A percentile compares a stretch with the other conserved stretches of the same genome.
These are phyloP conservation scores for Penicillium janthinellum DNA, from an alignment of 2,329 filamentous ascomycete genomes.

Conservation along the genomic window DNA sequence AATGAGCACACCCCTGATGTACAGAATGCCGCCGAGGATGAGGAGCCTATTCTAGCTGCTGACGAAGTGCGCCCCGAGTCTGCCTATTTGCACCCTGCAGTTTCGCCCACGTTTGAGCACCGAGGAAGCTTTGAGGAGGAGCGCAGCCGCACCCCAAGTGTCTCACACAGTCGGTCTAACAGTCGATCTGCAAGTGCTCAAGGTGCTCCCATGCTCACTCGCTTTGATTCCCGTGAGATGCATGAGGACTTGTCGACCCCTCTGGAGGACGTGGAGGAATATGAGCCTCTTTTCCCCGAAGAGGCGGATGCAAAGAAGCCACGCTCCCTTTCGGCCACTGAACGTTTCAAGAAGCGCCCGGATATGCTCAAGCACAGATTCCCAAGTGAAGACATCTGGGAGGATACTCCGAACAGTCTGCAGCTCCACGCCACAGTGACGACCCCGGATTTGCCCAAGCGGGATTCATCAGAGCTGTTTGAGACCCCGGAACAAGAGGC, in stretches of 20 bases:
- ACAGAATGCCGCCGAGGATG: conserved; percentile 59
- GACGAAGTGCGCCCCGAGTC: conserved; percentile 76
- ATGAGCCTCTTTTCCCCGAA: conserved; percentile 88
- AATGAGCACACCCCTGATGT: conserved; percentile 51
- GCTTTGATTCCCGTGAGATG: conserved; percentile 57
- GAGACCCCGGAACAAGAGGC: conserved; percentile 54
- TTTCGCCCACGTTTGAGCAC: conserved; percentile 71
- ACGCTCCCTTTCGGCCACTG: conserved; percentile 53
- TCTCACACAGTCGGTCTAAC: conserved; percentile 63
- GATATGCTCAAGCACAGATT: conserved; percentile 68
- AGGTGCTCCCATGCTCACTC: conserved; percentile 56
- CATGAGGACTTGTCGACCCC: conserved; percentile 63
- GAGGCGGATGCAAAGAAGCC: conserved; percentile 64
- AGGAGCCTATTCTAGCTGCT: conserved; percentile 80
- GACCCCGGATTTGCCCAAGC: conserved; percentile 67
- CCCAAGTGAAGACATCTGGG: conserved; percentile 95
- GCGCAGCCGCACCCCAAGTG: conserved; percentile 56
- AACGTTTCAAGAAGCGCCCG: conserved; percentile 58
- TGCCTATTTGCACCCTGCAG: conserved; percentile 74
- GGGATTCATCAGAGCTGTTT: conserved; percentile 44
- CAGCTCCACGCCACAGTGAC: conserved; percentile 78
- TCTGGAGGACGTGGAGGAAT: conserved; percentile 86
- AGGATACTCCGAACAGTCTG: conserved; percentile 86
- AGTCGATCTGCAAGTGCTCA: conserved; percentile 67
- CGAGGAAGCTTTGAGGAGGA: conserved; percentile 60